Base-by-base conservation (phyloP, 2,329 filamentous ascomycete genomes). In the Blastomyces gilchristii region DNA sequence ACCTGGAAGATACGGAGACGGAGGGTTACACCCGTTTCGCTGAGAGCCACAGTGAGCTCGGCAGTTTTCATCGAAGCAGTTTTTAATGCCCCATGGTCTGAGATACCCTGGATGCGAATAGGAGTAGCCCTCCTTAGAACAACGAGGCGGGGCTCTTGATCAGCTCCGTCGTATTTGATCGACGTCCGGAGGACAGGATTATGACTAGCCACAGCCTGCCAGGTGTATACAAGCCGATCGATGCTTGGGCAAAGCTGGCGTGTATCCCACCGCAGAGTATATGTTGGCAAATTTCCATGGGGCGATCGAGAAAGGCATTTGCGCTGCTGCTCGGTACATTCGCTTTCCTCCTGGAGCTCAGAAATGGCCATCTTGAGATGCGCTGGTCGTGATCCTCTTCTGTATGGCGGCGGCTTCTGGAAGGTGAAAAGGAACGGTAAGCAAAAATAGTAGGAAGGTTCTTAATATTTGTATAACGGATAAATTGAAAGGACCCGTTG, bases 181-280 rank as follows among this genome's bases (percentile, higher is more conserved):
- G 61, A 58, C 25, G 52, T 62, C 16, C 61, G 61, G 8, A 62
- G 25, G 43, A 54, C 43, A 22, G 53, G 52, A 58, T 62, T 54
- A 34, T 62, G 61, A 34, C 52, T 56, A 41, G 61, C 61, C 9
- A 62, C 47, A 25, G 61, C 61, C 37, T 62, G 61, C 61, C 61
- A 62, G 31, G 50, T 62, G 25, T 57, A 49, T 8, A 47, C 25
- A 43, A 62, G 34, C 7, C 61, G 61, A 25, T 62, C 61, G 6
- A 57, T 57, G 37, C 54, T 57, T 37, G 54, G 54, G 34, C 54
- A 57, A 37, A 41, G 54, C n/a, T 43, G 34, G 4, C 54, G 54
- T 14, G n/a, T 37, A 25, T 41, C 5, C 54, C 54, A 57, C 18
- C 54, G 54, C 28, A 57, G 9, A 25, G n/a, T 25, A 41, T 57